These are phyloP conservation scores for Echinochloa phyllopogon DNA, from an alignment of 176 grass and related monocot genomes.

Conservation along the genomic window DNA sequence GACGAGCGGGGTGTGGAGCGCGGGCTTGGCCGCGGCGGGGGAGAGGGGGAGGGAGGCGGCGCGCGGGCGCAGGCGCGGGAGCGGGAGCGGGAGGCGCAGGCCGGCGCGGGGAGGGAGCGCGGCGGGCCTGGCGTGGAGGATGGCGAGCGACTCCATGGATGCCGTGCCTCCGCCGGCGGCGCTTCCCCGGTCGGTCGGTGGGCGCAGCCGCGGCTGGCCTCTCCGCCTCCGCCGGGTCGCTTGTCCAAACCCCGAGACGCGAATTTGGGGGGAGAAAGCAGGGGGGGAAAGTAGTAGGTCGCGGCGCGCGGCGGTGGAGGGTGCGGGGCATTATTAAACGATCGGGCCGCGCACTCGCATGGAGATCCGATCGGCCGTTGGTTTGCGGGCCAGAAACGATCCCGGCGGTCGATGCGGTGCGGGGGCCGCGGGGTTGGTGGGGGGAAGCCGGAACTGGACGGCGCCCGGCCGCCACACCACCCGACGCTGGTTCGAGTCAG, in stretches of 20 bases:
- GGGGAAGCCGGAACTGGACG: background rate
- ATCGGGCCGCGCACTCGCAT: background rate
- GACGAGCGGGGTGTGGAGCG: conserved; percentile 38
- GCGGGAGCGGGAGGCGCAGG: conserved; percentile 51
- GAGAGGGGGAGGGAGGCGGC: conserved; percentile 27
- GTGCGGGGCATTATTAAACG: conserved; percentile 17
- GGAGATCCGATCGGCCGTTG: conserved; percentile 37
- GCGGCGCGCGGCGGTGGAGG: background rate
- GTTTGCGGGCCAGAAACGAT: conserved; percentile 34
- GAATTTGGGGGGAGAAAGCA: background rate
- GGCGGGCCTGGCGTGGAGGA: conserved; percentile 48
- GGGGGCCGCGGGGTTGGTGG: background rate
- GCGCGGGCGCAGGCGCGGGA: conserved; percentile 14
- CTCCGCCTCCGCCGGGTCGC: conserved; percentile 30
- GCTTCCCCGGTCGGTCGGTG: conserved; percentile 18
- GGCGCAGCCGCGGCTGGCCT: background rate
- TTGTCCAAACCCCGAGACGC: conserved; percentile 21
- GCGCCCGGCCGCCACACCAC: conserved; percentile 26
- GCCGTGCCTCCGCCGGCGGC: background rate
- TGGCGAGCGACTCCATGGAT: conserved; percentile 48
- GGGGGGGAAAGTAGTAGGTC: background rate
- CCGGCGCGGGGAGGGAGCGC: conserved; percentile 32
- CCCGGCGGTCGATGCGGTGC: conserved; percentile 5
- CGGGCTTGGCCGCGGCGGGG: conserved; percentile 26
- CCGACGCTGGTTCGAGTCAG: conserved; percentile 29